Base-by-base conservation (phyloP, 2,329 filamentous ascomycete species). In the Colletotrichum melonis region DNA sequence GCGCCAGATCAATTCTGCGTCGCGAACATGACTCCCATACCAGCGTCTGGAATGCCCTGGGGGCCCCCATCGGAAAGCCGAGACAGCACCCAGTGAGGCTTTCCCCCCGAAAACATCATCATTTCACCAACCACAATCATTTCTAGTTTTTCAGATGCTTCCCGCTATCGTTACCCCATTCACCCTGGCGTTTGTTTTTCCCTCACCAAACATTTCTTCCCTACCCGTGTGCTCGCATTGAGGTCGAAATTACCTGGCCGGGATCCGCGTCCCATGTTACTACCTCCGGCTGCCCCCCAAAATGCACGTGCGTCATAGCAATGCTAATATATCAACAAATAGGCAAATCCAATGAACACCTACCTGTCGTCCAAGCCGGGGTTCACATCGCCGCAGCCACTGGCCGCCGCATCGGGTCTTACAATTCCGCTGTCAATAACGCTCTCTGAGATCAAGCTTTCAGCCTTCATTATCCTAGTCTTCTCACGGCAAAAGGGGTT, bases 361-460 rank as follows among this genome's bases (percentile, higher is more conserved):
- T 98, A 97, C 81, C 89, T 99, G 71, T 94, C 93, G 69, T 97
- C 95, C 35, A 96, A 97, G 81, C 95, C 97, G 56, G 90, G 90
- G 65, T 99, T 98, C 84, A 96, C 96, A 38, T 98, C 95, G 58
- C 97, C 97, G 56, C 92, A 96, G 81, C 97, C 97, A 4, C 86
- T 99, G 73, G 97, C 97, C 60, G 97, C 97, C 58, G 92, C 95
- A 69, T 96, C 95, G 55, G 94, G 96, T 42, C 88, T 99, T 77
- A 99, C 97, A 2, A 99, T 99, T 79, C 97, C 97, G n/a, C 87
- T 99, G 56, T 96, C 97, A 80, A 98, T 99, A 77, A 98, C 97
- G 0, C 83, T 99, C 63, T 98, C 97, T 59, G 94, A 98, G 77
- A 97, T 99, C 81, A 95, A 97, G 80, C 87, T 99, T 63, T 98